phyloP scores from a whole-genome alignment of 495 filamentous ascomycete genomes.

The Penicillium longicatenatum region DNA sequence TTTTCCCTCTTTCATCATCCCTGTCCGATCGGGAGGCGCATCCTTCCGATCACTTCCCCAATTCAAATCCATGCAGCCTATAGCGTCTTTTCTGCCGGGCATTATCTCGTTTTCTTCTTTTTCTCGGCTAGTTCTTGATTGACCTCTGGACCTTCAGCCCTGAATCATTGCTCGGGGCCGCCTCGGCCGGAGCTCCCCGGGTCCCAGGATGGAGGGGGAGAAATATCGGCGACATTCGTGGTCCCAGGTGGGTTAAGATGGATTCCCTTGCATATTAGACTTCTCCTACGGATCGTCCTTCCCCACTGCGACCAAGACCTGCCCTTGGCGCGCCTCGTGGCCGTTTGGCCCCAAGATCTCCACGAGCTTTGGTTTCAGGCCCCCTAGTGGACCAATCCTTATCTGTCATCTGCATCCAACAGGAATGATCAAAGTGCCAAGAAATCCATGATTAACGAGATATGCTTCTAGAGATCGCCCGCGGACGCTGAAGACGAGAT shows the following conservation, averaged over 20 bases:
- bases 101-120: neutral
- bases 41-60: neutral
- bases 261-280: neutral
- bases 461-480: conserved; percentile 8
- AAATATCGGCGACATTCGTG: conserved; percentile 15
- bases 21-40: neutral
- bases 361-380: neutral
- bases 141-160: neutral
- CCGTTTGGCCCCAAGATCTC: neutral
- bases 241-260: conserved; percentile 16
- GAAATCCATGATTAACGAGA: neutral
- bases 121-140: neutral
- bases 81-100: neutral
- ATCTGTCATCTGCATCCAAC: neutral
- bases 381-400: neutral
- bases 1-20: neutral
- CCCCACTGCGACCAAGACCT: neutral
- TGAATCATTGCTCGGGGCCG: neutral
- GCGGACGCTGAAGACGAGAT: conserved; percentile 18
- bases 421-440: neutral
- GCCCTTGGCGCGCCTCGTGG: neutral
- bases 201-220: conserved; percentile 11
- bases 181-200: conserved; percentile 1
- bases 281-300: neutral
- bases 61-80: conserved; percentile 1